Conservation (phyloP, 208 protist genomes). For the Phytomonas sp. region DNA sequence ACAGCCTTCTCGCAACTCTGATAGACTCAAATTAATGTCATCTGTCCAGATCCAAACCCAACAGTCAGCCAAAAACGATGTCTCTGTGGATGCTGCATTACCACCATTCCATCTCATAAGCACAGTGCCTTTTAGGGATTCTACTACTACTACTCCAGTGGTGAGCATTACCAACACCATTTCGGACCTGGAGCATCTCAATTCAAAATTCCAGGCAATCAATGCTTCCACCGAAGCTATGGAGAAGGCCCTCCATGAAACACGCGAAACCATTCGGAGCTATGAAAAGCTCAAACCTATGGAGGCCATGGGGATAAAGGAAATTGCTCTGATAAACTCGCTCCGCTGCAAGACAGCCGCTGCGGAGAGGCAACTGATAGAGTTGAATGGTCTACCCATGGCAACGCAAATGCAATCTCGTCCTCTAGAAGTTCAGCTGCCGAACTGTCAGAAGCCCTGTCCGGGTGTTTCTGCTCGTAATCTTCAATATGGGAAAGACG, state of each 20-base stretch:
- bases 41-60: background rate
- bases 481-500: background rate
- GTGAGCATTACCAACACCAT: constrained; percentile 41
- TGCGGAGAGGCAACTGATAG: constrained; percentile 47
- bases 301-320: constrained; percentile 37
- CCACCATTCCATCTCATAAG: background rate
- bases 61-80: background rate
- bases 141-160: constrained; percentile 7
- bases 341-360: constrained; percentile 44
- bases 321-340: constrained; percentile 35
- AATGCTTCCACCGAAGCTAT: constrained; percentile 60
- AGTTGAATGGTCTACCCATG: constrained; percentile 10
- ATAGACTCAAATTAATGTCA: background rate
- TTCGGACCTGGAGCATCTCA: constrained; percentile 48
- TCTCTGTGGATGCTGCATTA: background rate
- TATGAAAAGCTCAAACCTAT: constrained; percentile 37
- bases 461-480: background rate
- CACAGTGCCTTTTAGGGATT: background rate
- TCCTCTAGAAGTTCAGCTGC: background rate
- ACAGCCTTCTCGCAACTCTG: background rate
- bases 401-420: background rate
- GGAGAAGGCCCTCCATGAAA: constrained; percentile 65
- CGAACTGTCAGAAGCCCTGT: background rate
- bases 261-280: constrained; percentile 43
- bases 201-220: constrained; percentile 47